These are phyloP conservation scores for Arxiozyma heterogenica DNA, from an alignment of 1,139 yeast species.

Conservation along the genomic window DNA sequence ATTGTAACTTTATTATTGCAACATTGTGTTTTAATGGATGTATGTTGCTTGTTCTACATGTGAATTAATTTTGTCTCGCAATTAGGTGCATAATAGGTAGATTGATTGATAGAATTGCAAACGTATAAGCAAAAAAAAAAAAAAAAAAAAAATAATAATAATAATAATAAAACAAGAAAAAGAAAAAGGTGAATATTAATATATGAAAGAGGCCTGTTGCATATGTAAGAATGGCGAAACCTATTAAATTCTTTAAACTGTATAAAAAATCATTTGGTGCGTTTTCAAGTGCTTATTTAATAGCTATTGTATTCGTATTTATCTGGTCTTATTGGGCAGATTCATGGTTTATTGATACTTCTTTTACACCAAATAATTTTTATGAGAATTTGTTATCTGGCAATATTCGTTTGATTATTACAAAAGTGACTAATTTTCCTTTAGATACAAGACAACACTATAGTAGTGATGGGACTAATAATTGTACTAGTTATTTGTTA, in stretches of 20 bases:
- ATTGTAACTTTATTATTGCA: too few species aligned
- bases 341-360: slow-evolving; percentile 1
- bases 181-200: too few species aligned
- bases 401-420: not conserved
- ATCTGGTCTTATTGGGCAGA: not conserved
- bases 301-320: not conserved
- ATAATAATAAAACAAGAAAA: too few species aligned
- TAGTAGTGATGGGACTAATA: not conserved
- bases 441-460: slow-evolving; percentile 1
- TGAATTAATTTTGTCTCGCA: not conserved
- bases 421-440: not conserved
- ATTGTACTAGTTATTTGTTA: too few species aligned
- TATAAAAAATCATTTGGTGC: slow-evolving; percentile 3
- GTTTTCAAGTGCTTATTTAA: not conserved
- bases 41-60: not conserved
- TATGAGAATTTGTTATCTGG: not conserved
- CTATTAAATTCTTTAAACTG: not conserved
- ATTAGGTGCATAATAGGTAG: too few species aligned
- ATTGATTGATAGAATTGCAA: too few species aligned
- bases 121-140: too few species aligned
- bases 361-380: not conserved
- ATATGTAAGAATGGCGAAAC: not conserved
- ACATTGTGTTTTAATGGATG: not conserved
- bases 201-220: not conserved
- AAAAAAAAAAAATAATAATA: too few species aligned